A percentile compares a stretch with the other conserved stretches of the same genome.
These are phyloP conservation scores for Claviceps pazoutovae DNA, from an alignment of 2,329 filamentous ascomycete genomes.

Conservation along the genomic window DNA sequence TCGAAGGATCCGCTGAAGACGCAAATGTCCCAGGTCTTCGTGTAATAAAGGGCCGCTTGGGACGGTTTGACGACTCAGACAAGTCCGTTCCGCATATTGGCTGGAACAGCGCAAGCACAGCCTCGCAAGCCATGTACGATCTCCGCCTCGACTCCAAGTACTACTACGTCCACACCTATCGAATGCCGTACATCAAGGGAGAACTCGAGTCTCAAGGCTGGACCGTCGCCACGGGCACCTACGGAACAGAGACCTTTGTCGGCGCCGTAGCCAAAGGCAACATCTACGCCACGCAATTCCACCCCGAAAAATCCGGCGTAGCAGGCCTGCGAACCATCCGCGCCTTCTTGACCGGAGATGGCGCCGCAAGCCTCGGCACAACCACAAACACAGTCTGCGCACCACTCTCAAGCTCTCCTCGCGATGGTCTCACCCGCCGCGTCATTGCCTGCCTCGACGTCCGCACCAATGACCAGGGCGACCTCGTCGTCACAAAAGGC, in stretches of 20 bases:
- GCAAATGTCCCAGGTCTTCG: constrained; percentile 58
- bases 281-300: constrained; percentile 86
- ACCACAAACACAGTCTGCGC: neutral
- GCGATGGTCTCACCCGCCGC: constrained; percentile 71
- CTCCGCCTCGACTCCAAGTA: constrained; percentile 77
- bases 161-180: constrained; percentile 97
- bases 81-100: constrained; percentile 98
- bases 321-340: constrained; percentile 74
- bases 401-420: constrained; percentile 11
- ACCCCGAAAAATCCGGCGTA: constrained; percentile 91
- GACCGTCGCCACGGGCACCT: constrained; percentile 80
- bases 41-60: constrained; percentile 55
- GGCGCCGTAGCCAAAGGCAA: constrained; percentile 80
- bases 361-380: constrained; percentile 34
- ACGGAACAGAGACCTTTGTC: constrained; percentile 80
- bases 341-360: constrained; percentile 68
- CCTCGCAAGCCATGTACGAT: constrained; percentile 51
- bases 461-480: constrained; percentile 81
- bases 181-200: constrained; percentile 59
- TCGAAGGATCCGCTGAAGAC: constrained; percentile 73
- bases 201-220: constrained; percentile 71
- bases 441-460: constrained; percentile 96
- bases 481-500: constrained; percentile 94
- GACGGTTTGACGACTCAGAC: constrained; percentile 58
- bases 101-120: constrained; percentile 80